Evolutionary conservation across 805 yeast genomes (phyloP).

Genomic region (Metschnikowia koreensis): DNA sequence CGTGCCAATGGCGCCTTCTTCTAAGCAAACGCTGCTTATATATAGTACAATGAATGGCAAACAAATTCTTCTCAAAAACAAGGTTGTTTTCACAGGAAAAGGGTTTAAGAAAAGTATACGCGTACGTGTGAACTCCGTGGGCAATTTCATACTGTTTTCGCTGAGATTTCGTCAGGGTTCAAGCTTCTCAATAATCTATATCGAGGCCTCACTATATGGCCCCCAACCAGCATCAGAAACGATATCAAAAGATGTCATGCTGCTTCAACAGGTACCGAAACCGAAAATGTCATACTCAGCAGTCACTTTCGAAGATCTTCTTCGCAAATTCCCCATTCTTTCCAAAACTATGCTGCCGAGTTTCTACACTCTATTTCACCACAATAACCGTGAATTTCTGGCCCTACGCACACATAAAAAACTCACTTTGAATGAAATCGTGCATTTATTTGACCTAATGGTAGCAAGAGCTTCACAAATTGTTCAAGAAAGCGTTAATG

Average conservation of each 20-base stretch:
- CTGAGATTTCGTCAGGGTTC: constrained; percentile 59
- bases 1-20: constrained; percentile 22
- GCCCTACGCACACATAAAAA: constrained; percentile 29
- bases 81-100: constrained; percentile 51
- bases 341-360: constrained; percentile 40
- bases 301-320: constrained; percentile 36
- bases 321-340: constrained; percentile 39
- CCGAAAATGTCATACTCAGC: neutral
- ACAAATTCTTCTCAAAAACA: constrained; percentile 55
- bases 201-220: constrained; percentile 39
- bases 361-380: constrained; percentile 40
- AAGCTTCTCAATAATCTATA: constrained; percentile 53
- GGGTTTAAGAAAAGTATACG: constrained; percentile 52
- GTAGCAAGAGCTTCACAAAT: constrained; percentile 35
- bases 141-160: constrained; percentile 53
- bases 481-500: constrained; percentile 38
- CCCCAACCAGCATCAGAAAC: constrained; percentile 3
- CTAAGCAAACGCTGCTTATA: constrained; percentile 40
- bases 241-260: neutral
- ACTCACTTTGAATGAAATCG: constrained; percentile 26
- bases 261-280: neutral
- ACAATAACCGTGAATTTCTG: constrained; percentile 35
- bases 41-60: constrained; percentile 56
- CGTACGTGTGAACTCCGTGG: constrained; percentile 44
- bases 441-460: constrained; percentile 31